Evolutionary conservation across 306 rosid species (phyloP), one percentile per base, ranked within the genome.

Genomic region (Cyamopsis tetragonoloba): DNA sequence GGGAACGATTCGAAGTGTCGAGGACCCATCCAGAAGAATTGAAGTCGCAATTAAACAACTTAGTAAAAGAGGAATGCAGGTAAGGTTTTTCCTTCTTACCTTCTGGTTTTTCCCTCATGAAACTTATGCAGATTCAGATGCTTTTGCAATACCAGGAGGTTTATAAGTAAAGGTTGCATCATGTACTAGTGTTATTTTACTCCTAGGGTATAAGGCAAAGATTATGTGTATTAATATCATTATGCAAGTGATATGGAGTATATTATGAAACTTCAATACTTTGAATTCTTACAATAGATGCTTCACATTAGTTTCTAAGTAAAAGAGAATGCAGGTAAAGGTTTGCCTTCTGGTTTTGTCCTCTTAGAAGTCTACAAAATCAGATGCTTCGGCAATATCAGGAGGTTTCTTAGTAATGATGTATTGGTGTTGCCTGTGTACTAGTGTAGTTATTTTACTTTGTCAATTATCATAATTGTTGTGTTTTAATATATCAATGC

Each of bases 41-140:
- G 92, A 88, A 79, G 92, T 95, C 66, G 99, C 96, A 0, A 85
- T 95, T 70, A 95, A 95, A 73, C 96, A 95, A 73, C 97, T 95
- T 68, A 82, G 96, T 75, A 95, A 75, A 85, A 85, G 89, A 68
- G 99, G 99, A 46, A 78, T 80, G 79, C 97, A 95, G 97, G 99
- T 73, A 82, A 75, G 84, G 23, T 6, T 51, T 72, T 56, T 46
- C 38, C 27, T 62, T 27, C 17, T 68, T n/a, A n/a, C n/a, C n/a
- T n/a, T n/a, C n/a, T n/a, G n/a, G 49, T 63, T 31, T 55, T 2
- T 35, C 10, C 38, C 51, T 69, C 49, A 61, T 49, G 11, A 7
- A 22, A 49, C 14, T 50, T 37, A 13, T 47, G 24, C 14, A 14
- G 30, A 53, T 22, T 66, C 60, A 27, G 46, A 27, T 39, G 72